Evolutionary conservation across 768 basidiomycete species (phyloP).

Genomic region (Panus rudis): DNA sequence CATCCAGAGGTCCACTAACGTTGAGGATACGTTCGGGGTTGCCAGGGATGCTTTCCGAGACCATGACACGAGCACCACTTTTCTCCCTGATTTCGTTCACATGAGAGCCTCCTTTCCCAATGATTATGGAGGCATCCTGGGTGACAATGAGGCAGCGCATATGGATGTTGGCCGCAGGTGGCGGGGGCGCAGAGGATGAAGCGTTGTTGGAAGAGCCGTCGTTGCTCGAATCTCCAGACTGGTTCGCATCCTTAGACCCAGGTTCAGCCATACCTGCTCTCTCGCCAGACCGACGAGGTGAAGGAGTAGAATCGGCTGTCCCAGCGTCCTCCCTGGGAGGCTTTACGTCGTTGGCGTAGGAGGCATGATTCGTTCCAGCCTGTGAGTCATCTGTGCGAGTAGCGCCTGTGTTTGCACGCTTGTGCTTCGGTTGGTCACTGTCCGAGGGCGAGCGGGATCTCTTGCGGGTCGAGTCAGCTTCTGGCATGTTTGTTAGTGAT

Average conservation of each 20-base stretch:
- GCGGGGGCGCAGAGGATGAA: conserved; percentile 44
- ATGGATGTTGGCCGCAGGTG: conserved; percentile 81
- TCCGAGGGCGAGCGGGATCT: conserved; percentile 80
- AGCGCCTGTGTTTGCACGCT: conserved; percentile 79
- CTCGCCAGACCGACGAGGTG: conserved; percentile 39
- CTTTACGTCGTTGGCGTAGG: conserved; percentile 31
- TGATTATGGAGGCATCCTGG: conserved; percentile 98
- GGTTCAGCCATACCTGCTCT: conserved; percentile 28
- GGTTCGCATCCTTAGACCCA: conserved; percentile 30
- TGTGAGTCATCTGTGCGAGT: conserved; percentile 55
- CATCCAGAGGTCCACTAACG: conserved; percentile 93
- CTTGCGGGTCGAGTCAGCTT: conserved; percentile 78
- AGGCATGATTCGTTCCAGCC: conserved; percentile 36
- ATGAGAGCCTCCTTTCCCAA: conserved; percentile 91
- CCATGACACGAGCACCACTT: conserved; percentile 92
- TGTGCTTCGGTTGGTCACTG: conserved; percentile 73
- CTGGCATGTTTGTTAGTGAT: conserved; percentile 72
- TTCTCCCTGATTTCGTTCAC: conserved; percentile 99
- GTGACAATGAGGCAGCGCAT: conserved; percentile 99
- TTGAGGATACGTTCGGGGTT: conserved; percentile 99
- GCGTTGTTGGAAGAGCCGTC: conserved; percentile 31
- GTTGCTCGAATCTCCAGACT: conserved; percentile 26
- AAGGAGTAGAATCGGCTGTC: conserved; percentile 49
- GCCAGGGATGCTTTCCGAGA: conserved; percentile 97
- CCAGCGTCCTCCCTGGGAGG: conserved; percentile 56